phyloP scores from a whole-genome alignment of 23 red algal species.

The Gracilariopsis chorda region DNA sequence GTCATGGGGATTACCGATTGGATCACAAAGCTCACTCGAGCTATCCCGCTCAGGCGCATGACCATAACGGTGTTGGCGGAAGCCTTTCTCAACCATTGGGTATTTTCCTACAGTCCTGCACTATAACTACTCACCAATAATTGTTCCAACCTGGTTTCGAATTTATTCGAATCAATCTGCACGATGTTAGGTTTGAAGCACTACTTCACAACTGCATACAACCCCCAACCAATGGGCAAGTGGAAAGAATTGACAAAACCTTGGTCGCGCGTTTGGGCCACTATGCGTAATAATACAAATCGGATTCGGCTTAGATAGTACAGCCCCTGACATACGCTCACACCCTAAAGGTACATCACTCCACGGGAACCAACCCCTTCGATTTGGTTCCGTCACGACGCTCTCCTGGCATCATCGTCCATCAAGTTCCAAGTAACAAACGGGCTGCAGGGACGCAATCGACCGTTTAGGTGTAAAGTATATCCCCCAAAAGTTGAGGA shows the following conservation, averaged over 20 bases:
- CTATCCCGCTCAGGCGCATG: background rate
- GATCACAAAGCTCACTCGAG: background rate
- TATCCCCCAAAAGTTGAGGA: too few relatives aligned
- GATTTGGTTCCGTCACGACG: background rate
- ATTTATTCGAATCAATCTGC: background rate
- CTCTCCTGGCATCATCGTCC: too few relatives aligned
- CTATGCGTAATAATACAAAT: background rate
- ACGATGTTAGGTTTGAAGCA: background rate
- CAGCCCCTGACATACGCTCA: background rate
- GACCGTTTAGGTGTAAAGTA: too few relatives aligned
- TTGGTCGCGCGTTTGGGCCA: background rate
- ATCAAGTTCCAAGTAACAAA: too few relatives aligned
- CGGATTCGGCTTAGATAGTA: background rate
- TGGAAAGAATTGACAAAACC: background rate
- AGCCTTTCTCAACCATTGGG: background rate
- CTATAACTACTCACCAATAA: background rate
- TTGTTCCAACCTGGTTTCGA: background rate
- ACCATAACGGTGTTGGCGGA: background rate
- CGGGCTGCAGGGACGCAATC: too few relatives aligned
- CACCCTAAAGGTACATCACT: background rate
- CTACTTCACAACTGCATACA: background rate
- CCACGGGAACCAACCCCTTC: background rate
- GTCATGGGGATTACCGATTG: background rate
- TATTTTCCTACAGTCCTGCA: background rate
- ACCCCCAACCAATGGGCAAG: constrained; percentile 5